Evolutionary conservation across 2,329 filamentous ascomycete genomes (phyloP), one percentile per base, ranked within the genome.

Genomic region (Colletotrichum lupini): DNA sequence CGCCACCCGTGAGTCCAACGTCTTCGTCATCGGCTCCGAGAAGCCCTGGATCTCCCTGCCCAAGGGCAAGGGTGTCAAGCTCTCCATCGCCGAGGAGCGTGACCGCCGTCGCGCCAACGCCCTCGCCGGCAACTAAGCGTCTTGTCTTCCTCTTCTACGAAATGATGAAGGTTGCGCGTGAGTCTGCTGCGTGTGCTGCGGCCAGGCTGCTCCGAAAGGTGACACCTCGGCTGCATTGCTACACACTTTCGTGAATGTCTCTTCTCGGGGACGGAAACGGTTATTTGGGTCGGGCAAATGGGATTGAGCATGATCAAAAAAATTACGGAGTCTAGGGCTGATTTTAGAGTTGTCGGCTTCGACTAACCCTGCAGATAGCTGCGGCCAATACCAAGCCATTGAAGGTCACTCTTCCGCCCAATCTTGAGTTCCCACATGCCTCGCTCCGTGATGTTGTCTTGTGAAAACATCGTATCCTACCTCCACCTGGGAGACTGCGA

Each of bases 1-100:
- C 89, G 95, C 97, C 83, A 99, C 97, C 85, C 97, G 97, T 88
- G 95, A 99, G 92, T 93, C 89, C 92, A 99, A 99, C 94, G 95
- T 99, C 83, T 99, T 99, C 90, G 93, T 99, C 90, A 98, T 99
- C 82, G 97, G 97, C 83, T 91, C 92, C 82, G 97, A 99, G 84
- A 98, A 98, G 94, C 96, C 97, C 83, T 99, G 97, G 97, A 92
- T 99, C 89, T 97, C 94, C 82, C 92, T 99, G 85, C 97, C 97
- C 87, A 99, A 98, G 95, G 97, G 97, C 90, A 98, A 98, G 93
- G 97, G 97, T 94, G 97, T 99, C 91, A 98, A 98, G 95, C 95
- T 98, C 87, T 92, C 93, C 85, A 98, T 99, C 84, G 95, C 96
- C 81, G 96, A 99, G 91, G 96, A 99, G 94, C 92, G 96, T 91